These are phyloP conservation scores for Penicillium psychrofluorescens DNA, from an alignment of 495 filamentous ascomycete genomes.

Conservation along the genomic window DNA sequence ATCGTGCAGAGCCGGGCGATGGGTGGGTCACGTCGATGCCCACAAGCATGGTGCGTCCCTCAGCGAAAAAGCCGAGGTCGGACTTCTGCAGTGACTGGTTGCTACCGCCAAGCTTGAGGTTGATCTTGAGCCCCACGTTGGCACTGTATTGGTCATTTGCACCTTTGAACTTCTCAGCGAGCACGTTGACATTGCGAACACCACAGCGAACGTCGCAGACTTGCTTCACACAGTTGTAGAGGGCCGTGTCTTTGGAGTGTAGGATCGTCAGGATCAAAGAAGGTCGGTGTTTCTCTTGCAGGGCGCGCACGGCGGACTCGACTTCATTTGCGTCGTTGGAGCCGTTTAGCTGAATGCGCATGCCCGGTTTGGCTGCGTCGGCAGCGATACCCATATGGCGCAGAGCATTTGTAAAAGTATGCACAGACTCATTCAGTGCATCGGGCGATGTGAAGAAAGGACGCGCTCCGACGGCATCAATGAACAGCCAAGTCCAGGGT, in stretches of 20 bases:
- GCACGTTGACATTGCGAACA: slow-evolving; percentile 56
- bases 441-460: slow-evolving; percentile 2
- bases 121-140: slow-evolving; percentile 77
- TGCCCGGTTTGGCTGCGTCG: slow-evolving; percentile 7
- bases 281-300: slow-evolving; percentile 27
- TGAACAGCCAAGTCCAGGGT: slow-evolving; percentile 31
- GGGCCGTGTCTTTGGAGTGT: slow-evolving; percentile 32
- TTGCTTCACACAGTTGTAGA: slow-evolving; percentile 65
- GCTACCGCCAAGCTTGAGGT: slow-evolving; percentile 74
- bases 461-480: slow-evolving; percentile 2
- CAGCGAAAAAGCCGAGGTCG: slow-evolving; percentile 50
- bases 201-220: slow-evolving; percentile 58
- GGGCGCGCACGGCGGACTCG: slow-evolving; percentile 19
- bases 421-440: slow-evolving; percentile 5
- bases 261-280: slow-evolving; percentile 60
- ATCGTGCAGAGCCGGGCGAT: slow-evolving; percentile 54
- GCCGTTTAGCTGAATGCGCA: slow-evolving; percentile 5
- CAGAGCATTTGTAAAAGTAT: slow-evolving; percentile 14
- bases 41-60: slow-evolving; percentile 71
- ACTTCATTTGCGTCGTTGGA: slow-evolving; percentile 7
- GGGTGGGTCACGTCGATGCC: slow-evolving; percentile 90
- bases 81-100: slow-evolving; percentile 55
- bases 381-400: slow-evolving; percentile 22
- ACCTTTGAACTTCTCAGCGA: slow-evolving; percentile 41
- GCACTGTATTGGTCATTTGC: slow-evolving; percentile 52